Evolutionary conservation across 768 basidiomycete species (phyloP).

Genomic region (Cystobasidium onofrii): DNA sequence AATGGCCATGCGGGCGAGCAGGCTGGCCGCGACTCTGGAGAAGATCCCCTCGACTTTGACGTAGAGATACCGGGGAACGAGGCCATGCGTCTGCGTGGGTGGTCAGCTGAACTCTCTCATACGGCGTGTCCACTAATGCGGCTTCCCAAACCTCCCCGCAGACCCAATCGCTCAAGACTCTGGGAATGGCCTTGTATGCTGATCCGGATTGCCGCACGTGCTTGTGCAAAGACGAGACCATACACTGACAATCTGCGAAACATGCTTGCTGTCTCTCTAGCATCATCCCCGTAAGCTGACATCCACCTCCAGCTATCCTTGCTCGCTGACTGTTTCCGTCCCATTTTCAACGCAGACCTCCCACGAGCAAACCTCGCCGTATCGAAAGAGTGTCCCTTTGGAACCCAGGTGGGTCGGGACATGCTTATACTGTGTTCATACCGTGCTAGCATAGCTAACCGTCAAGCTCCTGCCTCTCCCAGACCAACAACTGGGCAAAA

Average conservation of each 20-base stretch:
- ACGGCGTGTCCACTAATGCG: no score
- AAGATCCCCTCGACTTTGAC: neutral
- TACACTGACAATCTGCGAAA: no score
- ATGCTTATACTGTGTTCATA: neutral
- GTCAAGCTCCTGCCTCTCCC: no score
- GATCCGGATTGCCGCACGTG: no score
- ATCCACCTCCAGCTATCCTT: no score
- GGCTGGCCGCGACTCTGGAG: neutral
- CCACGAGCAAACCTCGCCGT: constrained; percentile 29
- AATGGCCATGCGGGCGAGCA: neutral
- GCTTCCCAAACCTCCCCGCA: no score
- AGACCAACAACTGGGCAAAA: constrained; percentile 30
- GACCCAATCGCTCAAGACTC: no score
- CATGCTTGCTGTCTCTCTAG: neutral
- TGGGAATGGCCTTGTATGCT: neutral
- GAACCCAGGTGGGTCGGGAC: constrained; percentile 11
- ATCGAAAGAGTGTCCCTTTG: constrained; percentile 23
- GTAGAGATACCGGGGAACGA: neutral
- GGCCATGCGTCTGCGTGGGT: neutral
- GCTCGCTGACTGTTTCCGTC: no score
- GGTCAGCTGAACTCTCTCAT: no score
- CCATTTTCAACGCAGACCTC: constrained; percentile 7
- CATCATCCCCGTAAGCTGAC: neutral
- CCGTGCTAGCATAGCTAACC: no score
- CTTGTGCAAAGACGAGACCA: no score